phyloP scores from a whole-genome alignment of 116 monocot species.

The Papilionanthe hybrid region DNA sequence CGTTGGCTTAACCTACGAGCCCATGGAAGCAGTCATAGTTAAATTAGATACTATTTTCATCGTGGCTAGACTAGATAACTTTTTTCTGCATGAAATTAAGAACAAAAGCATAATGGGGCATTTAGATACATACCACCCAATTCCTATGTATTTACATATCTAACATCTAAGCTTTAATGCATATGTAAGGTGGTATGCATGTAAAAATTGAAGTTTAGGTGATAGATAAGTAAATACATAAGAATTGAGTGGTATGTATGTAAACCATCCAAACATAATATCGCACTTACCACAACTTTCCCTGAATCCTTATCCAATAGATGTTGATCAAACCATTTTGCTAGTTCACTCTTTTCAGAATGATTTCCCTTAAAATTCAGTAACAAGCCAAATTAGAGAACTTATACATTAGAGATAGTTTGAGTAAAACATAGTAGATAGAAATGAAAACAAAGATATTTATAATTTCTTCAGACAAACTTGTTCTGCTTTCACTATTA shows the following conservation, averaged over 20 bases:
- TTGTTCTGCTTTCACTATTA: not conserved
- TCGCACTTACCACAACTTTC: constrained; percentile 74
- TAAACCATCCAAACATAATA: not conserved
- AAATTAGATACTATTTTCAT: constrained; percentile 13
- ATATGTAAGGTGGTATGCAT: too few species aligned
- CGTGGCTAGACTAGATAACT: too few species aligned
- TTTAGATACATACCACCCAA: too few species aligned
- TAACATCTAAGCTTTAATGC: too few species aligned
- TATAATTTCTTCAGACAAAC: not conserved
- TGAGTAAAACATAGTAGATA: not conserved
- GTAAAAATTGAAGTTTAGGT: too few species aligned
- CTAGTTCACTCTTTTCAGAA: constrained; percentile 36
- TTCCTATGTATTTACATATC: too few species aligned
- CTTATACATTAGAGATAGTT: not conserved
- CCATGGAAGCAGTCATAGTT: constrained; percentile 2
- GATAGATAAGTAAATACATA: too few species aligned
- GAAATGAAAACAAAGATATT: not conserved
- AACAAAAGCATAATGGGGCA: not conserved
- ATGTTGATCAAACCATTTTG: constrained; percentile 58
- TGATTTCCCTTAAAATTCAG: constrained; percentile 31
- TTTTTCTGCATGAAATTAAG: not conserved
- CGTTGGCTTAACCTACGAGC: constrained; percentile 72
- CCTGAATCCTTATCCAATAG: constrained; percentile 48
- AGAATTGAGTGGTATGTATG: too few species aligned
- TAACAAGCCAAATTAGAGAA: not conserved